Conservation (phyloP, 1,284 basidiomycete genomes). For the Cutaneotrichosporon cyanovorans region DNA sequence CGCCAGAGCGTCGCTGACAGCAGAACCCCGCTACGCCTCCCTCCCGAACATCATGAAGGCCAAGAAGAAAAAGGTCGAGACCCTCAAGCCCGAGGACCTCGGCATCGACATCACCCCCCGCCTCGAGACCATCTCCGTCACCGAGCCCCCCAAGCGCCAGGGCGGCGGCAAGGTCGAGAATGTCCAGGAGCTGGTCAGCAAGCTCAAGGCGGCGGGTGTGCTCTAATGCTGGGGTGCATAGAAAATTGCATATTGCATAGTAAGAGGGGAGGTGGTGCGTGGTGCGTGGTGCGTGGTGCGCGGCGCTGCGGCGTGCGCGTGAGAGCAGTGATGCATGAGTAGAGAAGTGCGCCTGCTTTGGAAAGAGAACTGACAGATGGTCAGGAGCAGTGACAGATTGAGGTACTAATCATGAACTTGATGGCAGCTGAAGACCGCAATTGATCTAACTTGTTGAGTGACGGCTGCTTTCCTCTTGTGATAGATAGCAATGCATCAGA, state of each 20-base stretch:
- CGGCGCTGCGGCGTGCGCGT: background rate
- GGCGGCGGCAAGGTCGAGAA: constrained; percentile 84
- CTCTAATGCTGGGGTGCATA: constrained; percentile 33
- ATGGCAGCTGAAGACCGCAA: too few relatives aligned
- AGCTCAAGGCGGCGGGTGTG: constrained; percentile 85
- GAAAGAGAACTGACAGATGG: background rate
- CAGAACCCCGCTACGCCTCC: constrained; percentile 89
- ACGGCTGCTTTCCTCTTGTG: too few relatives aligned
- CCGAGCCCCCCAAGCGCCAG: constrained; percentile 81
- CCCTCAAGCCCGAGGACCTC: constrained; percentile 70
- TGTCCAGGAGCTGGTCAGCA: constrained; percentile 83
- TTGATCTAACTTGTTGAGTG: too few relatives aligned
- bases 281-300: background rate
- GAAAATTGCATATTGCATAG: constrained; percentile 1
- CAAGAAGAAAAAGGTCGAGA: constrained; percentile 96
- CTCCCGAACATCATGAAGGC: constrained; percentile 97
- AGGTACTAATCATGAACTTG: too few relatives aligned
- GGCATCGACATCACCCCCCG: constrained; percentile 58
- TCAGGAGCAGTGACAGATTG: too few relatives aligned
- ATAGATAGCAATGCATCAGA: too few relatives aligned
- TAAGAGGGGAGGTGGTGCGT: too few relatives aligned
- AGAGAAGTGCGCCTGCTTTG: background rate
- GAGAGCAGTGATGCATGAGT: constrained; percentile 6
- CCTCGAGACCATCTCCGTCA: constrained; percentile 82
- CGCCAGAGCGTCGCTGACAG: too few relatives aligned